Percentiles rank a stretch among this genome's conserved stretches.
phyloP scores from a whole-genome alignment of 179 eudicot genomes.

The Gypsophila paniculata region DNA sequence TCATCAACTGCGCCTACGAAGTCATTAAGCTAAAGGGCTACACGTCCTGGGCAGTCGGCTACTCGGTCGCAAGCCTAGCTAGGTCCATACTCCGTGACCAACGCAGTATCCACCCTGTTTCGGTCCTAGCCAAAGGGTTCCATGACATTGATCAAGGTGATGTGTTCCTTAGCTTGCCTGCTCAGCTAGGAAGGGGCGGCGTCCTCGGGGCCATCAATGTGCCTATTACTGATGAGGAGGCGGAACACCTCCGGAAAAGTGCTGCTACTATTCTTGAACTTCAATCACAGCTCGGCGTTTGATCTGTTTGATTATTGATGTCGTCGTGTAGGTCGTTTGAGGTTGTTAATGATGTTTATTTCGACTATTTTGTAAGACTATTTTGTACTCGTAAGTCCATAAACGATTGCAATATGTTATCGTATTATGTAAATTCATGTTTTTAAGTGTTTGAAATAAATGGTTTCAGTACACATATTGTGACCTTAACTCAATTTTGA shows the following conservation, averaged over 20 bases:
- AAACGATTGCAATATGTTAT: too few species aligned
- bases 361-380: too few species aligned
- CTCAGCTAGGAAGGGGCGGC: conserved; percentile 82
- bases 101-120: conserved; percentile 74
- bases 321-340: too few species aligned
- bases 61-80: conserved; percentile 82
- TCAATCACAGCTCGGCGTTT: conserved; percentile 63
- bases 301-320: too few species aligned
- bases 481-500: too few species aligned
- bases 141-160: conserved; percentile 62
- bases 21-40: conserved; percentile 90
- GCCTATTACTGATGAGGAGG: conserved; percentile 69
- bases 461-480: too few species aligned
- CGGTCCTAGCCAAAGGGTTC: conserved; percentile 76
- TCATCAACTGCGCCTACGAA: conserved; percentile 71
- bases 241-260: conserved; percentile 42
- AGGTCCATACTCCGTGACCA: conserved; percentile 70
- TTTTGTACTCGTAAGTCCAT: too few species aligned
- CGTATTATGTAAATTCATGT: too few species aligned
- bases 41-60: conserved; percentile 96
- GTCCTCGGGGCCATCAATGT: conserved; percentile 68
- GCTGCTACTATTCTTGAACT: conserved; percentile 64
- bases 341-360: too few species aligned
- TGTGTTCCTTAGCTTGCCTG: conserved; percentile 81
- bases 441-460: too few species aligned